Conservation (phyloP, 805 yeast species). For the Nakazawaea populi region DNA sequence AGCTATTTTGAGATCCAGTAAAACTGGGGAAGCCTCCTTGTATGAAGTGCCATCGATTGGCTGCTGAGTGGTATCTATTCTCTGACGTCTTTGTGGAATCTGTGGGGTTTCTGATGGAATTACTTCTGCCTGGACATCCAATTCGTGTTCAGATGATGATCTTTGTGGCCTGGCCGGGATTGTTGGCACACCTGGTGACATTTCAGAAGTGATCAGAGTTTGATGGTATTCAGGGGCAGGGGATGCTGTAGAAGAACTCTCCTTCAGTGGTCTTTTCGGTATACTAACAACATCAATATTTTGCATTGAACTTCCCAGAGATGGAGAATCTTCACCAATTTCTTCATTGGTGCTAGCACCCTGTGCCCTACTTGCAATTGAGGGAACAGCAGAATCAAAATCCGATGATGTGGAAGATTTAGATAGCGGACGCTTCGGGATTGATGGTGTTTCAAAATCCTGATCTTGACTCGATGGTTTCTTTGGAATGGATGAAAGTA, state of each 20-base stretch:
- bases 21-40: too few species aligned
- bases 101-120: slow-evolving; percentile 1
- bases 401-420: not conserved
- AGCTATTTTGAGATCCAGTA: too few species aligned
- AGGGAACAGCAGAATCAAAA: not conserved
- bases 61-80: too few species aligned
- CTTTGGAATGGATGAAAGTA: not conserved
- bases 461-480: not conserved
- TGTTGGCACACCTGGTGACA: slow-evolving; percentile 14
- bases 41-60: too few species aligned
- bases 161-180: not conserved
- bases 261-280: not conserved
- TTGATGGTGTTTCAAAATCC: not conserved
- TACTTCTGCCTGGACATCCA: too few species aligned
- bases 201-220: slow-evolving; percentile 1
- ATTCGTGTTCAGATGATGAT: not conserved
- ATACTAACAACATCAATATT: not conserved
- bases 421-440: not conserved
- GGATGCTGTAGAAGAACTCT: not conserved
- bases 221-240: not conserved
- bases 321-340: not conserved
- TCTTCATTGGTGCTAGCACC: not conserved
- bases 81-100: slow-evolving; percentile 9
- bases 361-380: not conserved
- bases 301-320: not conserved